These are phyloP conservation scores for Arachnomyces sp. DNA, from an alignment of 2,329 filamentous ascomycete species.

Conservation along the genomic window DNA sequence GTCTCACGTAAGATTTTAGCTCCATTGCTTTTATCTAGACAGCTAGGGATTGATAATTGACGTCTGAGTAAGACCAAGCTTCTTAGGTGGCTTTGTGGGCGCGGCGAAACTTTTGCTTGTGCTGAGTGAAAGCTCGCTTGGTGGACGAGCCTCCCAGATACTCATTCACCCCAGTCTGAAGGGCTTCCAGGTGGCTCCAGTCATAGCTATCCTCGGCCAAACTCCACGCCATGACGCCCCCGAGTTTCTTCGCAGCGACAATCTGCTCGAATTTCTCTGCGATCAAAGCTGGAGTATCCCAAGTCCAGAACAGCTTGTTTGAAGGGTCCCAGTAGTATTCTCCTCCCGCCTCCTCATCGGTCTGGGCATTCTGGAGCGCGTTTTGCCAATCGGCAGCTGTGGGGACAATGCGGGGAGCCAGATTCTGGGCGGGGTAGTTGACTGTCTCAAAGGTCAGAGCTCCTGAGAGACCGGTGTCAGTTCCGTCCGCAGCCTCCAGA, in stretches of 20 bases:
- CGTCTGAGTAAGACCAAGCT: too few species aligned
- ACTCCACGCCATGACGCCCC: slow-evolving; percentile 69
- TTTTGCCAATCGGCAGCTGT: slow-evolving; percentile 50
- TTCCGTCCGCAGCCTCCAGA: slow-evolving; percentile 53
- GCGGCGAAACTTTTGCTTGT: too few species aligned
- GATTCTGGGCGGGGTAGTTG: slow-evolving; percentile 11
- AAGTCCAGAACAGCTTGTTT: slow-evolving; percentile 62
- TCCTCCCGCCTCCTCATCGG: slow-evolving; percentile 53
- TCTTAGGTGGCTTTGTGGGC: too few species aligned
- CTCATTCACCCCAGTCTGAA: too few species aligned
- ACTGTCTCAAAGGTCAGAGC: slow-evolving; percentile 41
- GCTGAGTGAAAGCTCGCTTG: too few species aligned
- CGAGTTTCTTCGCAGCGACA: slow-evolving; percentile 48
- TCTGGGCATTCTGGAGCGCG: slow-evolving; percentile 45
- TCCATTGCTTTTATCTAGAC: too few species aligned
- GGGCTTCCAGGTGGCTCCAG: slow-evolving; percentile 32
- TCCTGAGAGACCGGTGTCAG: slow-evolving; percentile 48
- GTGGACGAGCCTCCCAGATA: too few species aligned
- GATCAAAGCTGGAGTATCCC: slow-evolving; percentile 57
- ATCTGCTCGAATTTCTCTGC: slow-evolving; percentile 54
- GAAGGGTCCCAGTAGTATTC: slow-evolving; percentile 59
- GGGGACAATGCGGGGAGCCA: slow-evolving; percentile 34
- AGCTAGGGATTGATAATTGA: too few species aligned
- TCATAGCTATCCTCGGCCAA: slow-evolving; percentile 55
- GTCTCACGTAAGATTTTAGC: too few species aligned